Percentiles rank a stretch among this genome's conserved stretches.
Conservation (phyloP, 2,329 filamentous ascomycete species). For the Sordariomycetes sp. region DNA sequence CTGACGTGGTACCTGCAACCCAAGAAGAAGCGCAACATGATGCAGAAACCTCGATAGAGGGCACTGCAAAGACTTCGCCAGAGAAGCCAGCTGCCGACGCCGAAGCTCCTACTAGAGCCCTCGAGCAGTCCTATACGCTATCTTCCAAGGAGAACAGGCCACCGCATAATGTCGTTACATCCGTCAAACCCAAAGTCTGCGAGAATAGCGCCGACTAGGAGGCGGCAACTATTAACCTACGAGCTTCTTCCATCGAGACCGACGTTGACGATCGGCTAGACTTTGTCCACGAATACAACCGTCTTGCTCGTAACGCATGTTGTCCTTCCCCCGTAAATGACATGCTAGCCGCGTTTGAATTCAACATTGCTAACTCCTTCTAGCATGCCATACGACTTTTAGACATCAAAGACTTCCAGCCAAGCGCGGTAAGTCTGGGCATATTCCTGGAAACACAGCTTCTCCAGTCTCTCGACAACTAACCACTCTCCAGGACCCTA, state of each 20-base stretch:
- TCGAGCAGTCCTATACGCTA: background rate
- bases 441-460: background rate
- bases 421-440: background rate
- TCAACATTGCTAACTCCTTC: background rate
- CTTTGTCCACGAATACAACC: slow-evolving; percentile 46
- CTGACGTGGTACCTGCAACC: background rate
- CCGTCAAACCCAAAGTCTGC: background rate
- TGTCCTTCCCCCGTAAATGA: background rate
- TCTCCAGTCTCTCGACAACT: background rate
- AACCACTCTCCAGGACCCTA: background rate
- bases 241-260: slow-evolving; percentile 12
- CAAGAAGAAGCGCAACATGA: background rate
- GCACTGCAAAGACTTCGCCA: background rate
- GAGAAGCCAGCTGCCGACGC: background rate
- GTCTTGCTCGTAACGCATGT: slow-evolving; percentile 33
- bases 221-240: slow-evolving; percentile 37
- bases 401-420: background rate
- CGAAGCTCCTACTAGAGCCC: background rate
- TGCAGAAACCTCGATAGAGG: background rate
- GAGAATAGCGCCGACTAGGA: slow-evolving; percentile 37
- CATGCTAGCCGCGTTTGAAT: background rate
- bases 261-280: slow-evolving; percentile 30
- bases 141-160: background rate
- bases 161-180: background rate
- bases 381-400: background rate